Conservation (phyloP, 768 basidiomycete genomes). For the Lactarius hatsudake region DNA sequence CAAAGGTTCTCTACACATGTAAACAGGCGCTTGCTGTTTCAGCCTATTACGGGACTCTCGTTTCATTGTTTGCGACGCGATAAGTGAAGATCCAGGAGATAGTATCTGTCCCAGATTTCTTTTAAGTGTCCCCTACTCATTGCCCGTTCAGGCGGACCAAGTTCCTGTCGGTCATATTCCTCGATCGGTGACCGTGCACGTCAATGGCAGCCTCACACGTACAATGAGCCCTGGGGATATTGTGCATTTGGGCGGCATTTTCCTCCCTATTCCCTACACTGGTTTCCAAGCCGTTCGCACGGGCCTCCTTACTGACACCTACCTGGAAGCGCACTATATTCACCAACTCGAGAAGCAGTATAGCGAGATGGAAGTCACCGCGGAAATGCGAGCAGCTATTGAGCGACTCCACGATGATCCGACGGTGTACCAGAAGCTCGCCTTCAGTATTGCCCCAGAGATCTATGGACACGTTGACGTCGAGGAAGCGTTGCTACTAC, state of each 20-base stretch:
- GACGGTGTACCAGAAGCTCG: conserved; percentile 81
- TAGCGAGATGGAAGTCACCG: conserved; percentile 88
- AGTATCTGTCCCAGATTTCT: conserved; percentile 45
- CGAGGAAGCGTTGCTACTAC: conserved; percentile 89
- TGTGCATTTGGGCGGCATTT: conserved; percentile 90
- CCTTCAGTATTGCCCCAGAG: conserved; percentile 95
- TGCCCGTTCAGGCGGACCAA: conserved; percentile 79
- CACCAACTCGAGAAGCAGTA: conserved; percentile 98
- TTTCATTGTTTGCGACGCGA: no score
- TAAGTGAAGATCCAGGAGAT: conserved; percentile 98
- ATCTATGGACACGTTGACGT: conserved; percentile 98
- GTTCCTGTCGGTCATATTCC: conserved; percentile 99
- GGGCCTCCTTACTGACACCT: conserved; percentile 95
- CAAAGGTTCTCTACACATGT: conserved; percentile 90
- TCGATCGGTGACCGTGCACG: conserved; percentile 95
- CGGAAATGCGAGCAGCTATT: conserved; percentile 72
- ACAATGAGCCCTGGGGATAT: conserved; percentile 94
- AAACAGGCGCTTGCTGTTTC: conserved; percentile 74
- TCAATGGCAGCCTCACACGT: conserved; percentile 86
- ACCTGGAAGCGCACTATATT: conserved; percentile 87
- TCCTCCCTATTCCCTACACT: conserved; percentile 96
- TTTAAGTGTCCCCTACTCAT: conserved; percentile 15
- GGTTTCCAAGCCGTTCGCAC: conserved; percentile 97
- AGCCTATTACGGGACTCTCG: conserved; percentile 99
- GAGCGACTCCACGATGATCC: conserved; percentile 68